Evolutionary conservation across 2,329 filamentous ascomycete species (phyloP), one percentile per base, ranked within the genome.

Genomic region (Aspergillaceae sp.): DNA sequence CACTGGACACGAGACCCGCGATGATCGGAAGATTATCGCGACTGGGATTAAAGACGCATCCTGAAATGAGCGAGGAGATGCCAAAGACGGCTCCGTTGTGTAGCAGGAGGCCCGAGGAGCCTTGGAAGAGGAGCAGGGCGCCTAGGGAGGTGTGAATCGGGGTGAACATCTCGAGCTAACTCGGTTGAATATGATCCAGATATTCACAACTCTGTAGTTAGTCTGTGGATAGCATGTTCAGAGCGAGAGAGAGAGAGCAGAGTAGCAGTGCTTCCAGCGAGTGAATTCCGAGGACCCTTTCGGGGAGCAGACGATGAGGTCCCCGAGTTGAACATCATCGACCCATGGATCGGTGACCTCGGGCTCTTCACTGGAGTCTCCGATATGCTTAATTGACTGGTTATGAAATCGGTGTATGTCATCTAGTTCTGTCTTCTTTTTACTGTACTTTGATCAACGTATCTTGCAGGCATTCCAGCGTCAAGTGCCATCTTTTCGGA

Each of bases 31-130:
- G 41, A 43, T 70, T 70, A 40, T 70, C 65, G n/a, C 51, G 57
- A 5, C 59, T 67, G 0, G 71, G 72, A 26, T 60, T 58, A 36
- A 64, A 61, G 33, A 75, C 56, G 6, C 67, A 59, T 3, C 64
- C 64, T 2, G 71, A 66, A 26, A 77, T 51, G 7, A 74, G 62
- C 4, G 71, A 73, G 3, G 74, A 77, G 40, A 70, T 69, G 5
- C 75, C 75, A 47, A 78, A 66, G 4, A 77, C 61, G 2, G 63
- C 61, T n/a, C 74, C 74, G 64, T 75, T 77, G 41, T 75, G 70
- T 42, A 72, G 58, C 10, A 78, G 70, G 0, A 77, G 64, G 19
- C 69, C 66, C 19, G 71, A 72, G 1, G 74, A 74, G 40, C 72
- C 68, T 54, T 75, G 72, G 47, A 73, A 73, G 42, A 78, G 64